Evolutionary conservation across 2,329 filamentous ascomycete species (phyloP), one percentile per base, ranked within the genome.

Genomic region (Stenocarpella maydis): DNA sequence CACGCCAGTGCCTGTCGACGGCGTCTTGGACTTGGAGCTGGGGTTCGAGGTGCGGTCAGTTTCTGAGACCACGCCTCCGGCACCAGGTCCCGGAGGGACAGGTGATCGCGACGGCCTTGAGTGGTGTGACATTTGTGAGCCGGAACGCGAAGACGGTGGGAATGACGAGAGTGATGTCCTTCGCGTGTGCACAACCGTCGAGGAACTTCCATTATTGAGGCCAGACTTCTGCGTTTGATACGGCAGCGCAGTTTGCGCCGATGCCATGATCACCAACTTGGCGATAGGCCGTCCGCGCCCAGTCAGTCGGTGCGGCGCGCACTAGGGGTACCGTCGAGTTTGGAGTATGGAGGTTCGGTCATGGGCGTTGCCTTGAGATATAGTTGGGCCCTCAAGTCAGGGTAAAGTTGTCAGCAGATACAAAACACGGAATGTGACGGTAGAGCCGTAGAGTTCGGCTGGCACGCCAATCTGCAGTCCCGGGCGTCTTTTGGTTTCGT

Each of bases 151-250:
- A 14, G 86, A 82, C 39, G 85, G 85, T 70, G 88, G 87, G 75
- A 91, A 88, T 50, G 89, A 91, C 31, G 89, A 87, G 58, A 91
- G 81, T n/a, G 90, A 92, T 50, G 86, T 84, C 75, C 85, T 82
- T 69, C 82, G 81, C 74, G 80, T 80, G 47, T 81, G 68, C 75
- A 72, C 72, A 50, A 73, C 55, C 63, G 72, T 69, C 70, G 69
- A 70, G 60, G 64, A 58, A 71, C 67, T 73, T 65, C 65, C 50
- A 74, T 73, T 77, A 74, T 68, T 80, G 76, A 67, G 77, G 73
- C 72, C 74, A 76, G 71, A 81, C 78, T 76, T 80, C 74, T 83
- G 81, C 71, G 80, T 78, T 71, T 83, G 76, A 73, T 81, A 82
- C 66, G 84, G 81, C 72, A 82, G 76, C 60, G 80, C 79, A 64